Conservation (phyloP, 83 land plant genomes). For the Isoetes engelmannii region DNA sequence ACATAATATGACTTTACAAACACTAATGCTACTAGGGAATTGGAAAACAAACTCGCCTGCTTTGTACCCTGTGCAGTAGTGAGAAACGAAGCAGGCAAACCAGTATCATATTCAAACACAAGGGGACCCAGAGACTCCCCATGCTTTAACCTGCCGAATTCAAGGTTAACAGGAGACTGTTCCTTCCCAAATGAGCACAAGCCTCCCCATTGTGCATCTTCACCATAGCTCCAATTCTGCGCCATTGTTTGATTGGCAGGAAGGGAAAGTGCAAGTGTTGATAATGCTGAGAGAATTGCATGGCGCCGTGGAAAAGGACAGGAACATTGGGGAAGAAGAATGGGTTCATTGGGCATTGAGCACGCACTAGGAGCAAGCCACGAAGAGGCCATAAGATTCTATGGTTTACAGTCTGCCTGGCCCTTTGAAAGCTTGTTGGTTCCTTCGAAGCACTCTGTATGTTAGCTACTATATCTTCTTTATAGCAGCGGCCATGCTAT, state of each 20-base stretch:
- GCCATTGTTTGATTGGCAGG: constrained; percentile 3
- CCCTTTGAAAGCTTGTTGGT: too few relatives aligned
- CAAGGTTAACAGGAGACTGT: constrained; percentile 19
- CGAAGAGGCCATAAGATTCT: too few relatives aligned
- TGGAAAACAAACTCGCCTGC: constrained; percentile 13
- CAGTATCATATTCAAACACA: constrained; percentile 8
- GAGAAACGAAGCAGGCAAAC: constrained; percentile 9
- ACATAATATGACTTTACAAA: background rate
- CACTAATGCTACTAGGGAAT: background rate
- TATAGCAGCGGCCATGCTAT: too few relatives aligned
- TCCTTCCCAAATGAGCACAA: constrained; percentile 9
- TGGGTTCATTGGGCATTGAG: too few relatives aligned
- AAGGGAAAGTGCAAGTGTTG: too few relatives aligned
- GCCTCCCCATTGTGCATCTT: constrained; percentile 16
- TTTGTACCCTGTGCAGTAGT: constrained; percentile 25
- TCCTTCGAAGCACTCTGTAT: too few relatives aligned
- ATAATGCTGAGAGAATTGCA: too few relatives aligned
- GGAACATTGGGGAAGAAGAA: too few relatives aligned
- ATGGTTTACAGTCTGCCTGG: too few relatives aligned
- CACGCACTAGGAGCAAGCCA: too few relatives aligned
- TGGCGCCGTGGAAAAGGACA: too few relatives aligned
- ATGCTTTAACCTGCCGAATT: background rate
- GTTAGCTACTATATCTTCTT: too few relatives aligned
- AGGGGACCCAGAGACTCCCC: constrained; percentile 19
- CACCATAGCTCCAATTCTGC: constrained; percentile 21